phyloP scores from a whole-genome alignment of 495 filamentous ascomycete genomes.

The Aspergillus sparsus region DNA sequence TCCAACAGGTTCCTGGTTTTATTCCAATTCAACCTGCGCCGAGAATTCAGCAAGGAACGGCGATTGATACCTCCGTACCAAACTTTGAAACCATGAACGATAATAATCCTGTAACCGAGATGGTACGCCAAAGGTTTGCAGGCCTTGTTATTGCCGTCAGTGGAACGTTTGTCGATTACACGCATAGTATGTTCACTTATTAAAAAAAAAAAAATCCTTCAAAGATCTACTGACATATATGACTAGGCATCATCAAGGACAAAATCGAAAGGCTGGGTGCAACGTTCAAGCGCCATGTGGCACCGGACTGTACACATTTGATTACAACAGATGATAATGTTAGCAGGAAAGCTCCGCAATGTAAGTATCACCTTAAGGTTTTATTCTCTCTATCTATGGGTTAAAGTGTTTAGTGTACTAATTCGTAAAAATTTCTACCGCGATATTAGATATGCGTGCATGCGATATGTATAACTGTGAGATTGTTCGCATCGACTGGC shows the following conservation, averaged over 20 bases:
- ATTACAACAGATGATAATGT: not conserved
- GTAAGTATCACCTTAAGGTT: not conserved
- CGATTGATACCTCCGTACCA: too few relatives aligned
- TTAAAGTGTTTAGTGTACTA: not conserved
- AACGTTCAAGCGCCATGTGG: not conserved
- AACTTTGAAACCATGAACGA: too few relatives aligned
- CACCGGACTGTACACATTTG: not conserved
- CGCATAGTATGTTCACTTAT: not conserved
- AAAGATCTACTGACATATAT: not conserved
- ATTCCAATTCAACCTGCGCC: too few relatives aligned
- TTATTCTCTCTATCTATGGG: not conserved
- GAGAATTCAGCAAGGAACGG: too few relatives aligned
- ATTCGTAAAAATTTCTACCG: not conserved
- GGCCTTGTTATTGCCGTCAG: not conserved
- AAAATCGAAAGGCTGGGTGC: not conserved
- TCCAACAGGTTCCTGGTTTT: too few relatives aligned
- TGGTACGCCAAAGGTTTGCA: not conserved
- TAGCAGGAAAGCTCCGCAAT: not conserved
- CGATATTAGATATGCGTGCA: not conserved
- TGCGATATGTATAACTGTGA: not conserved
- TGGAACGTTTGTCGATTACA: not conserved
- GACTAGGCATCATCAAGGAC: not conserved
- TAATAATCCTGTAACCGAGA: not conserved
- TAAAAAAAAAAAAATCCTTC: not conserved
- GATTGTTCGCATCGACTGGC: not conserved